Evolutionary conservation across 2,329 filamentous ascomycete species (phyloP), one percentile per base, ranked within the genome.

Genomic region (Pseudogymnoascus sp.): DNA sequence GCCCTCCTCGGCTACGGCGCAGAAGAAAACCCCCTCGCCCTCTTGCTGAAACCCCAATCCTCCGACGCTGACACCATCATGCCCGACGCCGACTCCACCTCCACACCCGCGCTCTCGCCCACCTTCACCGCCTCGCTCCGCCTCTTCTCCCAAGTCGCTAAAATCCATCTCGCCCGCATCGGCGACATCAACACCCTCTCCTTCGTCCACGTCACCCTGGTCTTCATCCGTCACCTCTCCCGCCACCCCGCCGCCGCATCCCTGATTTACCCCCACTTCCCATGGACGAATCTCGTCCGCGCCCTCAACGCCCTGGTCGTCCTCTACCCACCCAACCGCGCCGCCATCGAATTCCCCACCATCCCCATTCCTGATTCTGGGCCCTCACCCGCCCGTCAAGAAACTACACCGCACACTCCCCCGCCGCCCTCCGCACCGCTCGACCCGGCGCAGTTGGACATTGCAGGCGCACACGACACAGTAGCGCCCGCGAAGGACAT

Each of bases 1-100:
- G 70, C 71, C 0, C 67, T 74, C 59, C 65, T 72, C 31, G 69
- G 69, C 3, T 74, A 71, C 65, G 72, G 68, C 3, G 64, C 68
- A 0, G 67, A 70, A 31, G 71, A 71, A 0, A 74, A 47, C 39
- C 36, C 40, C 6, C 60, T 62, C 11, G 39, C 37, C 5, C 37
- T 60, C 11, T 6, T 31, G 7, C 11, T 37, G 31, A 23, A 60
- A 11, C 26, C 47, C 3, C 23, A 54, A 6, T 3, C 47, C 26
- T 7, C 47, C 4, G 26, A 31, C 47, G 4, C 12, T 2, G 26
- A 54, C 47, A 54, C 47, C 47, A 11, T 31, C n/a, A 54, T 54
- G 47, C 14, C 3, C 2, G 47, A 54, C 47, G 47, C 8, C 7
- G 26, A 54, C 14, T 18, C 47, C 14, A 3, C 47, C 6, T 2